Evolutionary conservation across 495 filamentous ascomycete species (phyloP), one percentile per base, ranked within the genome.

Genomic region (Aspergillus ostianus): DNA sequence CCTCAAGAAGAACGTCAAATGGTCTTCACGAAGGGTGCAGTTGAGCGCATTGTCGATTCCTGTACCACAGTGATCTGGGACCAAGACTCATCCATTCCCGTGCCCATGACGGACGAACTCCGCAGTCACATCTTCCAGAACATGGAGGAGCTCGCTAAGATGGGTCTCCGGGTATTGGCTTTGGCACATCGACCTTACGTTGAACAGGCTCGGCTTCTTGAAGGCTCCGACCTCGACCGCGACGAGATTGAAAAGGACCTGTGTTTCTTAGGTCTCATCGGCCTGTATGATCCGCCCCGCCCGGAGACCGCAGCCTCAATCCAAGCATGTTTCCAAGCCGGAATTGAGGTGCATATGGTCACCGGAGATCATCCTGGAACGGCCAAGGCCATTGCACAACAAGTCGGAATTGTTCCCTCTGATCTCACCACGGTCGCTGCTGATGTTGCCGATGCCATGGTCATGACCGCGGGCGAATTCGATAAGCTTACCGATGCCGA

Each of bases 11-110:
- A 32, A 1, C 73, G 57, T 2, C 64, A 80, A 27, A 68, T 78
- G 58, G 67, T 86, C 6, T 92, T 92, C 67, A 86, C 84, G 55
- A 93, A 93, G 68, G 90, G 90, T 3, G 90, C 90, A 5, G 90
- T 91, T 44, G 90, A 93, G 70, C 84, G 88, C 19, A 78, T 93
- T n/a, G 68, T 93, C 44, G 88, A 91, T 56, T 70, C 90, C 8
- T 93, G 90, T 72, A 77, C 73, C 5, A 70, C 67, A 1, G 71
- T 85, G 57, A 76, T 77, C 57, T 73, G 74, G 70, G 67, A 70
- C 20, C 64, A 74, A 9, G 76, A 65, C 4, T 59, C 73, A 0
- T 66, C 45, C 13, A 60, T 62, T 6, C 69, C 78, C 0, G 74
- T 62, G 2, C 61, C 74, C 3, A 61, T 87, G 57, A 68, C 70